These are phyloP conservation scores for Selaginella tamariscina DNA, from an alignment of 75 land plant genomes.

Conservation along the genomic window DNA sequence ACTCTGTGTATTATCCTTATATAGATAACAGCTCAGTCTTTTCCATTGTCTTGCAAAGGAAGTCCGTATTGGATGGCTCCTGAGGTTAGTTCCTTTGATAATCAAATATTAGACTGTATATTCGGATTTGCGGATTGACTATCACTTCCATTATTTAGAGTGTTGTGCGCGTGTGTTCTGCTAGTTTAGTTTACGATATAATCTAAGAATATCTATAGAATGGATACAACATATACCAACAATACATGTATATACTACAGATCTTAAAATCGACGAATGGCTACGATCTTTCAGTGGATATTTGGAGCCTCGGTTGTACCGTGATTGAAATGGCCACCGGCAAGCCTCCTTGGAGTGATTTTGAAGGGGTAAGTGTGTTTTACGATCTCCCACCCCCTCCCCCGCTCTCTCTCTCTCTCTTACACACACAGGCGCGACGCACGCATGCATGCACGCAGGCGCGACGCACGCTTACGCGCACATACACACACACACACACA, in stretches of 20 bases:
- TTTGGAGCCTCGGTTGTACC: slow-evolving; percentile 96
- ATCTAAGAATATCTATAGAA: no score
- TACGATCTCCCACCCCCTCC: background rate
- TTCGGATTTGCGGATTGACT: background rate
- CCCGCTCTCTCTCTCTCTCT: no score
- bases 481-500: no score
- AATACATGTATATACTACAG: no score
- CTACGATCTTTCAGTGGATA: slow-evolving; percentile 66
- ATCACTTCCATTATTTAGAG: no score
- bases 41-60: slow-evolving; percentile 1
- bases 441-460: no score
- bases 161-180: no score
- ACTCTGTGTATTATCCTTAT: no score
- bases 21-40: slow-evolving; percentile 8
- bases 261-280: slow-evolving; percentile 47
- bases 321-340: slow-evolving; percentile 90
- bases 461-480: no score
- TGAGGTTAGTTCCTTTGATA: background rate
- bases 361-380: slow-evolving; percentile 53
- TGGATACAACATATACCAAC: no score
- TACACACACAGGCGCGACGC: no score
- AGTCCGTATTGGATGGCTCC: slow-evolving; percentile 14
- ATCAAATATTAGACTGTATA: background rate
- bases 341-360: slow-evolving; percentile 85
- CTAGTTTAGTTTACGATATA: no score